Conservation (phyloP, 1,284 basidiomycete genomes). For the Rugosomyces carneus region DNA sequence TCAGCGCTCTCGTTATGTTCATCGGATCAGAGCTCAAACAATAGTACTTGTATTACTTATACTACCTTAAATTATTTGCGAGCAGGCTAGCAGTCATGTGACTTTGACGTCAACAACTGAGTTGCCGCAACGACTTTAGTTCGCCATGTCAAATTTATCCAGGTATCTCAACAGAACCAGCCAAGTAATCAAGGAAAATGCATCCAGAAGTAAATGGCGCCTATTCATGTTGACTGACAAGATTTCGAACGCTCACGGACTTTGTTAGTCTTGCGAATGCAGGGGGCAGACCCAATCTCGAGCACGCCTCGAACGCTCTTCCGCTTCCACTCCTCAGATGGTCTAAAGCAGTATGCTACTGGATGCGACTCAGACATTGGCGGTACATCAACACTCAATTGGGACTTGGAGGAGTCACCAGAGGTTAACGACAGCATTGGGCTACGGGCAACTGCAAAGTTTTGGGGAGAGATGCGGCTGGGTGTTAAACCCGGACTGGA, state of each 20-base stretch:
- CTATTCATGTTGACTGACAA: not conserved
- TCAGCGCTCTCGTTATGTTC: too few relatives aligned
- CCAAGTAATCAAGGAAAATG: conserved; percentile 26
- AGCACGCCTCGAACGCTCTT: conserved; percentile 57
- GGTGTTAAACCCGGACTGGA: conserved; percentile 56
- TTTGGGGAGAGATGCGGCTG: conserved; percentile 72
- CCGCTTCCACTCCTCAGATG: conserved; percentile 52
- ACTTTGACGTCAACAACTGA: conserved; percentile 5
- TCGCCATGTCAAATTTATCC: conserved; percentile 24
- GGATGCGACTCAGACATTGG: conserved; percentile 86
- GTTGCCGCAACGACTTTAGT: not conserved
- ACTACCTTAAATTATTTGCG: not conserved
- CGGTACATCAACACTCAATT: conserved; percentile 69
- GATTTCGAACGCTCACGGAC: not conserved
- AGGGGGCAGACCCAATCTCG: conserved; percentile 56
- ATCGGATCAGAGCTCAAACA: too few relatives aligned
- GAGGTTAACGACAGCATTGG: conserved; percentile 35
- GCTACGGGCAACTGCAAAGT: conserved; percentile 48
- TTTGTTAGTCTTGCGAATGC: conserved; percentile 60
- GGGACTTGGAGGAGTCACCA: conserved; percentile 53
- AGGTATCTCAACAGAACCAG: conserved; percentile 31
- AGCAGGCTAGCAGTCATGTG: not conserved
- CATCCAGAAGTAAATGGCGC: conserved; percentile 26
- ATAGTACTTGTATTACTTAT: too few relatives aligned
- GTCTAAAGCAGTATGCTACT: conserved; percentile 58